Conservation (phyloP, 2,329 filamentous ascomycete genomes). For the Penicillium sp. region DNA sequence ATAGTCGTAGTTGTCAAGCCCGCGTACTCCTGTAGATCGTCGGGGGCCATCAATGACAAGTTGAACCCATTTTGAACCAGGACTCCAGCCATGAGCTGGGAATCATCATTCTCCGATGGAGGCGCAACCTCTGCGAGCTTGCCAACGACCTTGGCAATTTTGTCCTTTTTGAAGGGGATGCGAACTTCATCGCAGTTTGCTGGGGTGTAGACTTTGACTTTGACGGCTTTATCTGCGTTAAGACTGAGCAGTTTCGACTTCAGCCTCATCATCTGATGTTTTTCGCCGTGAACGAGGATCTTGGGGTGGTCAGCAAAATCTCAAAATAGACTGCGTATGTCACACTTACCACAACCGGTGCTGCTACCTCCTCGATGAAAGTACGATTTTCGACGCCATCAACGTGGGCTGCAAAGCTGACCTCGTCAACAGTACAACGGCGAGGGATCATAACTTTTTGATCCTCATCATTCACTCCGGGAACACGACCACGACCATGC, state of each 20-base stretch:
- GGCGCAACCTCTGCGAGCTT: slow-evolving; percentile 81
- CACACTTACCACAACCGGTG: slow-evolving; percentile 80
- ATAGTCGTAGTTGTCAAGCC: slow-evolving; percentile 96
- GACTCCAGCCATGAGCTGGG: slow-evolving; percentile 76
- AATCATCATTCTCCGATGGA: slow-evolving; percentile 50
- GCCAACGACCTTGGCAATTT: slow-evolving; percentile 92
- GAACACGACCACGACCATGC: slow-evolving; percentile 57
- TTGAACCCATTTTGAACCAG: slow-evolving; percentile 98
- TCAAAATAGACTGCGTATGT: not conserved
- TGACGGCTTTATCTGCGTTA: slow-evolving; percentile 74
- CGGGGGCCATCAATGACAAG: slow-evolving; percentile 91
- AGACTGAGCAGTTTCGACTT: slow-evolving; percentile 94
- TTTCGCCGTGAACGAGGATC: slow-evolving; percentile 96
- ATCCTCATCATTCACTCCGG: slow-evolving; percentile 63
- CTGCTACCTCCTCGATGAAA: slow-evolving; percentile 91
- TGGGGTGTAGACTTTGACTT: slow-evolving; percentile 89
- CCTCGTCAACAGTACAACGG: slow-evolving; percentile 89
- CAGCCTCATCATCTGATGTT: slow-evolving; percentile 95
- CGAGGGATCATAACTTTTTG: slow-evolving; percentile 90
- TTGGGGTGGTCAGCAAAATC: slow-evolving; percentile 34
- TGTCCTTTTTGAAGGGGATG: slow-evolving; percentile 94
- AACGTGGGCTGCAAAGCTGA: slow-evolving; percentile 93
- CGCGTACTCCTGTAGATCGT: slow-evolving; percentile 92
- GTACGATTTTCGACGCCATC: slow-evolving; percentile 94
- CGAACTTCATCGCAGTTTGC: slow-evolving; percentile 92